phyloP scores from a whole-genome alignment of 2,329 filamentous ascomycete species.

The Sordariomycetes sp. region DNA sequence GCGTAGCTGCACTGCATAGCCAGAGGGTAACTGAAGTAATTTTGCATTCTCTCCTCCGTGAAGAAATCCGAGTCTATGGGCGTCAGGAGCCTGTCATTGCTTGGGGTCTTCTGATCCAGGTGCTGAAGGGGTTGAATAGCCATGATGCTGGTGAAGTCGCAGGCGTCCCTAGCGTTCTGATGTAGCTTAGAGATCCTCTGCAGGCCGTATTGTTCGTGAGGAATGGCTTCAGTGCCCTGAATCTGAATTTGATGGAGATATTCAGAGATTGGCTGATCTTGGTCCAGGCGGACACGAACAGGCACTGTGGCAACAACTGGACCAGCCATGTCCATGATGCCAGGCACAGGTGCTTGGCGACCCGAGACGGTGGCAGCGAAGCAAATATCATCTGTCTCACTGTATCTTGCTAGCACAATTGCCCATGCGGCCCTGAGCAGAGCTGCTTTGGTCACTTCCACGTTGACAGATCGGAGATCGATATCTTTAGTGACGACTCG shows the following conservation, averaged over 20 bases:
- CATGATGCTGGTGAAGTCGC: slow-evolving; percentile 10
- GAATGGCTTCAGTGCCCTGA: slow-evolving; percentile 7
- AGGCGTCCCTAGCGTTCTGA: slow-evolving; percentile 5
- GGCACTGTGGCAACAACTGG: slow-evolving; percentile 10
- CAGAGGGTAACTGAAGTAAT: not conserved
- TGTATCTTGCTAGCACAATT: slow-evolving; percentile 10
- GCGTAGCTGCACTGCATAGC: too few species aligned
- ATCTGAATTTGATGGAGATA: slow-evolving; percentile 4
- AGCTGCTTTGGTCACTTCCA: slow-evolving; percentile 8
- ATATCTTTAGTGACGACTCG: not conserved
- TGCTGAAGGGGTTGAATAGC: slow-evolving; percentile 7
- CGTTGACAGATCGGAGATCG: not conserved
- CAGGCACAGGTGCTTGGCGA: slow-evolving; percentile 6
- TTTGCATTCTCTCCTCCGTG: not conserved
- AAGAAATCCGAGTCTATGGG: not conserved
- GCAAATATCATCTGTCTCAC: slow-evolving; percentile 10
- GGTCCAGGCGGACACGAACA: slow-evolving; percentile 5
- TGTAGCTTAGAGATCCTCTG: slow-evolving; percentile 9
- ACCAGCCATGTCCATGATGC: slow-evolving; percentile 5
- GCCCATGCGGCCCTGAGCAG: slow-evolving; percentile 18
- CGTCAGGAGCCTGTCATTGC: not conserved
- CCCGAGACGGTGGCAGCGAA: slow-evolving; percentile 16
- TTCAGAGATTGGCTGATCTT: slow-evolving; percentile 5
- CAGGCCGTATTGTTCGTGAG: slow-evolving; percentile 10
- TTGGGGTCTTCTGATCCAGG: not conserved